Conservation (phyloP, 2,329 filamentous ascomycete genomes). For the Nemania sp. region DNA sequence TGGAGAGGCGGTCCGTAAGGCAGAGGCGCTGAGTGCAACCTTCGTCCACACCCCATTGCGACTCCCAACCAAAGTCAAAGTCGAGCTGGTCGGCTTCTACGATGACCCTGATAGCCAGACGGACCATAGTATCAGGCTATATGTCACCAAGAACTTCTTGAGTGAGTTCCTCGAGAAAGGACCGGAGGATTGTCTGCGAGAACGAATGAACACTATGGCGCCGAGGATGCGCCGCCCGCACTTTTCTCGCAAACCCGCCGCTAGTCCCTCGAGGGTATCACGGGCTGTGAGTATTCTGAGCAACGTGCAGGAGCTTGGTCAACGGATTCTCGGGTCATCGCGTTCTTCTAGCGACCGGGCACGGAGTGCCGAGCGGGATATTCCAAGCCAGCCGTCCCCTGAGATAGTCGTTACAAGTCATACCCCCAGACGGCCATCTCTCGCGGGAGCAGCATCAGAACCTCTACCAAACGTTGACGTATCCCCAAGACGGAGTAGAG, state of each 20-base stretch:
- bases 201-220: slow-evolving; percentile 59
- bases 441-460: slow-evolving; percentile 43
- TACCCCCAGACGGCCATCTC: slow-evolving; percentile 45
- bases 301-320: slow-evolving; percentile 48
- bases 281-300: slow-evolving; percentile 45
- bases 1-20: slow-evolving; percentile 54
- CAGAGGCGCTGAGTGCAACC: slow-evolving; percentile 51
- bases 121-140: slow-evolving; percentile 59
- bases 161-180: slow-evolving; percentile 67
- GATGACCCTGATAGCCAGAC: slow-evolving; percentile 60
- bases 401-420: slow-evolving; percentile 56
- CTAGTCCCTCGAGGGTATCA: slow-evolving; percentile 27
- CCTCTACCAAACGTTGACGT: slow-evolving; percentile 37
- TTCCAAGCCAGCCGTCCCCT: slow-evolving; percentile 45
- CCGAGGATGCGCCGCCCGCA: slow-evolving; percentile 40
- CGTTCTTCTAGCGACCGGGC: slow-evolving; percentile 37
- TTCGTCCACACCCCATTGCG: slow-evolving; percentile 59
- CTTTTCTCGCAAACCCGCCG: slow-evolving; percentile 25
- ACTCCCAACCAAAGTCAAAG: slow-evolving; percentile 65
- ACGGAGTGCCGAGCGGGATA: slow-evolving; percentile 30
- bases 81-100: slow-evolving; percentile 72
- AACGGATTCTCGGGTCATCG: slow-evolving; percentile 44
- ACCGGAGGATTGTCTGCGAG: slow-evolving; percentile 65
- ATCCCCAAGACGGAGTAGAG: slow-evolving; percentile 44
- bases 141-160: slow-evolving; percentile 64